A percentile compares a stretch with the other conserved stretches of the same genome.
Conservation (phyloP, 2,329 filamentous ascomycete genomes). For the Pseudocercospora crystallina region DNA sequence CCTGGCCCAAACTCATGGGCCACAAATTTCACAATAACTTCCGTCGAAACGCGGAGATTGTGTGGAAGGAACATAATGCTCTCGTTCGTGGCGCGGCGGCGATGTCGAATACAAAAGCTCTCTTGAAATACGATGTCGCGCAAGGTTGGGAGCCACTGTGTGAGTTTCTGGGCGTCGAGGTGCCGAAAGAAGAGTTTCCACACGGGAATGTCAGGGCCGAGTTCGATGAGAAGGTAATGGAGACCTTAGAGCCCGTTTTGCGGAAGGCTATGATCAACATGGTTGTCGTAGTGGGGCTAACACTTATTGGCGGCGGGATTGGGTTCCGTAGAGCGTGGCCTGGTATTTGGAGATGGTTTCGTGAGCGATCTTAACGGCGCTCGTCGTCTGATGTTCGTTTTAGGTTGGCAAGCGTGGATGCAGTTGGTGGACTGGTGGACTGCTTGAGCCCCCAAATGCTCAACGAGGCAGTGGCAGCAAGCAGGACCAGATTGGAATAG, state of each 20-base stretch:
- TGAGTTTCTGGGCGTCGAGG: not conserved
- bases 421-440: too few relatives aligned
- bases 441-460: too few relatives aligned
- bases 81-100: not conserved
- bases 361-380: too few relatives aligned
- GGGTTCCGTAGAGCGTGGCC: not conserved
- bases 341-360: too few relatives aligned
- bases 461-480: too few relatives aligned
- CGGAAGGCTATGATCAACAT: not conserved
- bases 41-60: not conserved
- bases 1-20: not conserved
- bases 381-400: too few relatives aligned
- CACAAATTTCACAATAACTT: not conserved
- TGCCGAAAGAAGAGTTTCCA: not conserved
- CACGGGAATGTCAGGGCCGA: not conserved
- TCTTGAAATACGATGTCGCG: not conserved
- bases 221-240: not conserved
- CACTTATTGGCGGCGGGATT: not conserved
- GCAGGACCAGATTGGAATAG: too few relatives aligned
- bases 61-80: conserved; percentile 1
- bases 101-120: not conserved
- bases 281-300: not conserved
- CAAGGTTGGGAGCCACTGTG: not conserved
- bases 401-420: too few relatives aligned
- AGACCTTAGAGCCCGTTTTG: not conserved